Percentiles rank a stretch among this genome's conserved stretches.
phyloP scores from a whole-genome alignment of 2,329 filamentous ascomycete genomes.

The Alternaria arborescens region DNA sequence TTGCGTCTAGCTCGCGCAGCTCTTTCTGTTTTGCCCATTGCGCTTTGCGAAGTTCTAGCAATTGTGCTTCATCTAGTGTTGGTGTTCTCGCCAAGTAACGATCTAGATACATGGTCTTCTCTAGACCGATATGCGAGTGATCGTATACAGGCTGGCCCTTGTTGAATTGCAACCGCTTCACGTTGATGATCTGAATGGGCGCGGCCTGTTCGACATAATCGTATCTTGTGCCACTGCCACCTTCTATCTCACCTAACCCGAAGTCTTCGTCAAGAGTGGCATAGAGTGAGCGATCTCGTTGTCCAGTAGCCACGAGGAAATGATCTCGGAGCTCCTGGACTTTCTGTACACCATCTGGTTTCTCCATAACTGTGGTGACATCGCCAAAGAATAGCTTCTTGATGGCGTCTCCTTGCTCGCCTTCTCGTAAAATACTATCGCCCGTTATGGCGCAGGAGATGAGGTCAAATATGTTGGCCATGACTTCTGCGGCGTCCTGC shows the following conservation, averaged over 20 bases:
- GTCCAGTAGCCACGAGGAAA: conserved; percentile 67
- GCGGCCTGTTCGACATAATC: conserved; percentile 68
- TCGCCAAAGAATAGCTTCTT: conserved; percentile 60
- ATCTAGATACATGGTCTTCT: conserved; percentile 84
- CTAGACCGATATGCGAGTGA: conserved; percentile 74
- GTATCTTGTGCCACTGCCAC: conserved; percentile 37
- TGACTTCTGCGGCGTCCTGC: conserved; percentile 95
- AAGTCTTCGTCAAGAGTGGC: conserved; percentile 86
- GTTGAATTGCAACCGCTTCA: conserved; percentile 82
- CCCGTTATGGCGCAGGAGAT: conserved; percentile 87
- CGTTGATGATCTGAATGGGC: conserved; percentile 86
- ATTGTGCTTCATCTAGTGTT: conserved; percentile 46
- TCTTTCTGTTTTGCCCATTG: conserved; percentile 78
- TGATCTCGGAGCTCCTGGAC: conserved; percentile 69
- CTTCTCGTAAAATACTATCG: conserved; percentile 69
- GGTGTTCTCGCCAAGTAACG: conserved; percentile 68
- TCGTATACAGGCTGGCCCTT: conserved; percentile 56
- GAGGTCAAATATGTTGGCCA: conserved; percentile 89
- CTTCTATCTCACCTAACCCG: conserved; percentile 75
- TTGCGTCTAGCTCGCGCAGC: conserved; percentile 64
- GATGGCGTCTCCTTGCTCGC: conserved; percentile 82
- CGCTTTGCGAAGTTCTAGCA: conserved; percentile 71
- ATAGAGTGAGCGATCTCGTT: conserved; percentile 74
- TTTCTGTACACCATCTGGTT: conserved; percentile 55
- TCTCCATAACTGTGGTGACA: conserved; percentile 56